Percentiles rank a stretch among this genome's conserved stretches.
Conservation (phyloP, 2,329 filamentous ascomycete genomes). For the Fusarium subglutinans region DNA sequence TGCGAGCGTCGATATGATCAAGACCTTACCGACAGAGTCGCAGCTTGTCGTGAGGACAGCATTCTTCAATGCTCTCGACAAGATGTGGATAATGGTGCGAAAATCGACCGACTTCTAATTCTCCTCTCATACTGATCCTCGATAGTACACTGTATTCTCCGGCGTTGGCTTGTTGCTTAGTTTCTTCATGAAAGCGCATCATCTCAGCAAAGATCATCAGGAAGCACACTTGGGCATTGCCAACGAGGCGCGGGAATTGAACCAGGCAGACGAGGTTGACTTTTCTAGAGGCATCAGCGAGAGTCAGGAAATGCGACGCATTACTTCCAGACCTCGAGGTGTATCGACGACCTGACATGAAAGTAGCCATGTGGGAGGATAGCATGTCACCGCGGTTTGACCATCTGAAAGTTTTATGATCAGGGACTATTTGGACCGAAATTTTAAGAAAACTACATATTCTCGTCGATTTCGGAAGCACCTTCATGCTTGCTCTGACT, state of each 20-base stretch:
- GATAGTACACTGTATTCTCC: slow-evolving; percentile 35
- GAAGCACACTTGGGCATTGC: slow-evolving; percentile 31
- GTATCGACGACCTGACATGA: background rate
- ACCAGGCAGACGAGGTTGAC: background rate
- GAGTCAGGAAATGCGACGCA: background rate
- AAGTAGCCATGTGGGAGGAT: background rate
- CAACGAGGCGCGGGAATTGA: background rate
- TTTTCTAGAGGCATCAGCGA: background rate
- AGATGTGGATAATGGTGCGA: slow-evolving; percentile 45
- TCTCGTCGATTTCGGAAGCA: background rate
- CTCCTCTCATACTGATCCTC: background rate
- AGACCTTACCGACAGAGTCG: slow-evolving; percentile 25
- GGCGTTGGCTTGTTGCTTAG: slow-evolving; percentile 23
- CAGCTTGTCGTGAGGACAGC: slow-evolving; percentile 38
- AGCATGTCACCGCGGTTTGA: background rate
- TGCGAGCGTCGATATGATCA: slow-evolving; percentile 65
- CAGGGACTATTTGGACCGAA: background rate
- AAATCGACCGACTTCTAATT: too few relatives aligned
- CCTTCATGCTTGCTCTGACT: background rate
- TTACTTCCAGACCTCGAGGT: background rate
- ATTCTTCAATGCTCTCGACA: slow-evolving; percentile 39
- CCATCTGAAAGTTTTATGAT: background rate
- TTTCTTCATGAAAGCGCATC: slow-evolving; percentile 37
- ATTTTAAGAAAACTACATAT: too few relatives aligned
- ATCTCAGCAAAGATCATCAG: slow-evolving; percentile 35